Evolutionary conservation across 371 early-diverging fungal species (phyloP).

Genomic region (Mucor piriformis): DNA sequence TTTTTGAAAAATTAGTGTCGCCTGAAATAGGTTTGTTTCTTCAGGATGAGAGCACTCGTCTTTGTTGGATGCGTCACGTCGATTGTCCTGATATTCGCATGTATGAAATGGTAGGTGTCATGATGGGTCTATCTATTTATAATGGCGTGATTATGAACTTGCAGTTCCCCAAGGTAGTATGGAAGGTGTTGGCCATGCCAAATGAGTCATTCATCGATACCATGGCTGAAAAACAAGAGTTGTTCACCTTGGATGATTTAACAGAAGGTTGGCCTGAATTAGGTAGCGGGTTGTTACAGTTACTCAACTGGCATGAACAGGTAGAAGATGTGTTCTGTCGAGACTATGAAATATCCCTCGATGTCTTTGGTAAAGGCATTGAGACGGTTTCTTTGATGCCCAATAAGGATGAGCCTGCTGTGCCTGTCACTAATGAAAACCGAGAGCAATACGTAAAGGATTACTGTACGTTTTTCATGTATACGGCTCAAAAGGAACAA

Average conservation of each 20-base stretch:
- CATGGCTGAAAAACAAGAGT: slow-evolving; percentile 16
- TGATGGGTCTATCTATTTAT: slow-evolving; percentile 93
- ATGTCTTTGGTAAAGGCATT: slow-evolving; percentile 70
- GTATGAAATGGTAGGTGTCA: slow-evolving; percentile 90
- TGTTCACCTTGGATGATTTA: slow-evolving; percentile 63
- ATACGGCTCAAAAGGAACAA: slow-evolving; percentile 64
- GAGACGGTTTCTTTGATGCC: slow-evolving; percentile 72
- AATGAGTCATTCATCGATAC: slow-evolving; percentile 45
- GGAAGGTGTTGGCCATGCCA: slow-evolving; percentile 60
- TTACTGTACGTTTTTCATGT: slow-evolving; percentile 70
- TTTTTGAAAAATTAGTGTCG: slow-evolving; percentile 88
- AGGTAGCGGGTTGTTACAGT: slow-evolving; percentile 66
- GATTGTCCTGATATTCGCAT: slow-evolving; percentile 34
- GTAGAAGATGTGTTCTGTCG: slow-evolving; percentile 88
- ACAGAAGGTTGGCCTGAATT: slow-evolving; percentile 60
- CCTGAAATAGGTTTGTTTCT: slow-evolving; percentile 71
- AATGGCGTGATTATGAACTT: slow-evolving; percentile 91
- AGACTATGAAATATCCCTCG: slow-evolving; percentile 79
- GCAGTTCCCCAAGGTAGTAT: slow-evolving; percentile 90
- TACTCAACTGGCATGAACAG: slow-evolving; percentile 76
- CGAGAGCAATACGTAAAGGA: slow-evolving; percentile 77
- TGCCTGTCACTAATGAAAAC: slow-evolving; percentile 80
- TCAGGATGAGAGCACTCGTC: slow-evolving; percentile 65
- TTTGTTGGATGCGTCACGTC: slow-evolving; percentile 88
- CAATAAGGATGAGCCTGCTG: slow-evolving; percentile 56